These are phyloP conservation scores for Blastobotrys illinoisensis DNA, from an alignment of 1,139 yeast species.

Conservation along the genomic window DNA sequence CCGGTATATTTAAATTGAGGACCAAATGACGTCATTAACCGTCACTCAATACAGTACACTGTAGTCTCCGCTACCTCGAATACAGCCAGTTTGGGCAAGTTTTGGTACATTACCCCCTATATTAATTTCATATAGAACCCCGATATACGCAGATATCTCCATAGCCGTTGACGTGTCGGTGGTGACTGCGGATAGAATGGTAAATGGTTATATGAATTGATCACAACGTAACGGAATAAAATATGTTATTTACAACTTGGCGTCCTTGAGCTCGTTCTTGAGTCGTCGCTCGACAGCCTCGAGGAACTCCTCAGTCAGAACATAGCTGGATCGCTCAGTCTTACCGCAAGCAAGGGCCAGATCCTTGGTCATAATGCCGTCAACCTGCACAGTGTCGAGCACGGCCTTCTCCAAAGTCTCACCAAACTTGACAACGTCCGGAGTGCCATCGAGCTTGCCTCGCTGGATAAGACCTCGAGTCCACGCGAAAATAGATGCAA, in stretches of 20 bases:
- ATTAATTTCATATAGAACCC: too few relatives aligned
- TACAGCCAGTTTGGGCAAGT: too few relatives aligned
- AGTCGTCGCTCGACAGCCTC: slow-evolving; percentile 58
- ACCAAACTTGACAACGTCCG: slow-evolving; percentile 77
- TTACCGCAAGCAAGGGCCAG: slow-evolving; percentile 83
- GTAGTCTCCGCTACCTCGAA: too few relatives aligned
- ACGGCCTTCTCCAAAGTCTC: slow-evolving; percentile 74
- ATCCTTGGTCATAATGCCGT: slow-evolving; percentile 92
- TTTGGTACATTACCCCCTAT: too few relatives aligned
- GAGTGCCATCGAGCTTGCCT: slow-evolving; percentile 81
- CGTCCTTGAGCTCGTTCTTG: slow-evolving; percentile 6
- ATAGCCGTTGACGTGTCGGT: too few relatives aligned
- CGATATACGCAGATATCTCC: too few relatives aligned
- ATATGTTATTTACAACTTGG: not conserved
- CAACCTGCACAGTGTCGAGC: slow-evolving; percentile 76
- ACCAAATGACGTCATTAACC: too few relatives aligned
- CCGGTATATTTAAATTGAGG: too few relatives aligned
- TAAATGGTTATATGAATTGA: too few relatives aligned
- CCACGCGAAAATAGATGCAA: slow-evolving; percentile 98
- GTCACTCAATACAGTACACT: too few relatives aligned
- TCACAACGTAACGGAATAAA: too few relatives aligned
- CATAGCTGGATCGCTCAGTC: slow-evolving; percentile 64
- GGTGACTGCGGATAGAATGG: too few relatives aligned
- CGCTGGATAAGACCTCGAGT: slow-evolving; percentile 87
- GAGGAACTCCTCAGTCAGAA: slow-evolving; percentile 85